A percentile compares a stretch with the other conserved stretches of the same genome.
Conservation (phyloP, 2,329 filamentous ascomycete species). For the Helotiales sp. region DNA sequence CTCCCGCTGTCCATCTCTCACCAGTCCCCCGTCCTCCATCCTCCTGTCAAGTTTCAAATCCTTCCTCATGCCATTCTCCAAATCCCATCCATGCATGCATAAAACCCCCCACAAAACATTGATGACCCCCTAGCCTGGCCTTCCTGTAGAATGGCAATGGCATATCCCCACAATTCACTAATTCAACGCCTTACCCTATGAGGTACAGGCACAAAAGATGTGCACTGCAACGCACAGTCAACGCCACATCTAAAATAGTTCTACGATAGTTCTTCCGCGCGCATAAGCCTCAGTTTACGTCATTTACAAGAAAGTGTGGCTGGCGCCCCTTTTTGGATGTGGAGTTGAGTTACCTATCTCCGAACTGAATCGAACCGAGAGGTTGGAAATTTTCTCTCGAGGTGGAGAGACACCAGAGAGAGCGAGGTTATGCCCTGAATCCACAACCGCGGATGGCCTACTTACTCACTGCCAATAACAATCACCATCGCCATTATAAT, state of each 20-base stretch:
- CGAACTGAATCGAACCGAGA: background rate
- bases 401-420: background rate
- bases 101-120: background rate
- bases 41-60: background rate
- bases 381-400: background rate
- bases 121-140: no score
- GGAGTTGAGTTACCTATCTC: background rate
- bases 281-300: constrained; percentile 8
- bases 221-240: background rate
- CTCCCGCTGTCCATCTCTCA: background rate
- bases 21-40: background rate
- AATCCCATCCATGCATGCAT: constrained; percentile 7
- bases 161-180: background rate
- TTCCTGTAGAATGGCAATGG: no score
- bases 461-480: no score
- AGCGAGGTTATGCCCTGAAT: constrained; percentile 4
- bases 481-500: no score
- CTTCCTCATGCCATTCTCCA: background rate
- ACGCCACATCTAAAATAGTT: background rate
- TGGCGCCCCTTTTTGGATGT: background rate
- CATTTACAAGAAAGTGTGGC: background rate
- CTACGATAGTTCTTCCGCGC: background rate
- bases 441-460: background rate
- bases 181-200: background rate
- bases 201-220: background rate